Evolutionary conservation across 2,329 filamentous ascomycete genomes (phyloP), one percentile per base, ranked within the genome.

Genomic region (Chaetomiaceae sp.): DNA sequence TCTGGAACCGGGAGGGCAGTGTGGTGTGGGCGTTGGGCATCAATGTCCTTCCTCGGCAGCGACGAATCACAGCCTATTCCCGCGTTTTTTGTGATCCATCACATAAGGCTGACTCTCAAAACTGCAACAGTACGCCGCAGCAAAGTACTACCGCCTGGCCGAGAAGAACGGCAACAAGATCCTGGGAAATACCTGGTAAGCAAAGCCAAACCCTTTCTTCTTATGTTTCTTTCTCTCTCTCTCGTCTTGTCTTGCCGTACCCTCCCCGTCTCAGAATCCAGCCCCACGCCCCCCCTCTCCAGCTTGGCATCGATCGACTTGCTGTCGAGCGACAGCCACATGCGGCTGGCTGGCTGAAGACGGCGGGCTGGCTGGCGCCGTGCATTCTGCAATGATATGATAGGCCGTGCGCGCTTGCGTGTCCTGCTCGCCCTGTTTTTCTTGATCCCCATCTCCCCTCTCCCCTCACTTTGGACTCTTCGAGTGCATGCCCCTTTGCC

Each of bases 121-220:
- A 55, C n/a, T n/a, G n/a, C n/a, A 61, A 61, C 68, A 91, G 87
- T 89, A 82, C 72, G 80, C 77, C 62, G 79, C 93, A 62, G 91
- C 93, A 60, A 88, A 87, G 70, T 96, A 96, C 72, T 89, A 96
- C 69, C 88, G 92, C 63, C 78, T 92, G 63, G 91, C 93, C 33
- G 93, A 97, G 72, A 78, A 88, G 64, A 87, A 85, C 65, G 92
- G 92, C 44, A 87, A 85, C 70, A 96, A 95, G 75, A 90, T 83
- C 49, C 75, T 97, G 58, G 93, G 93, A 56, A 96, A 97, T 73
- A 87, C 88, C 62, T 99, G 93, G 92, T 96, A 84, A 70, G 87
- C 12, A 30, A 12, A 35, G 34, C 34, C 12, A 30, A 12, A 35
- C 25, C 34, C 17, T 30, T 16, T 9, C 41, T 16, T 38, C 7